Evolutionary conservation across 441 rosid species (phyloP).

Genomic region (Cnidoscolus chayamansa): DNA sequence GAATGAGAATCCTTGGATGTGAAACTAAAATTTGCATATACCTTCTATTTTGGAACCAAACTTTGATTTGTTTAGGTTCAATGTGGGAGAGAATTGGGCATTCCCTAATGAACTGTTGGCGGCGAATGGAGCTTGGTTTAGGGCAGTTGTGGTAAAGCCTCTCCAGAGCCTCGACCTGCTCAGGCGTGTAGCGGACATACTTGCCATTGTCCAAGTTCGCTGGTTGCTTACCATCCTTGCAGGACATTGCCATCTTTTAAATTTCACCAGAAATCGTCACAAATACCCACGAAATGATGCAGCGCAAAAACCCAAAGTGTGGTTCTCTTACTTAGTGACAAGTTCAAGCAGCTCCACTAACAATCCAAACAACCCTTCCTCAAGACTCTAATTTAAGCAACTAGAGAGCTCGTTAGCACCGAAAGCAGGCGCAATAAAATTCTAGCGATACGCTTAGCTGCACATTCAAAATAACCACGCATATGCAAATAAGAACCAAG

Average conservation of each 20-base stretch:
- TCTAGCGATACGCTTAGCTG: not conserved
- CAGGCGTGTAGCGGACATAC: constrained; percentile 96
- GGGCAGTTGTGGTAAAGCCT: constrained; percentile 97
- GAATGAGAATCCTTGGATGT: constrained; percentile 6
- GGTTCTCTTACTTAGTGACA: not conserved
- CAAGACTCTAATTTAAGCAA: not conserved
- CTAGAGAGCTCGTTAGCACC: not conserved
- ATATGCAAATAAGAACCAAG: constrained; percentile 13
- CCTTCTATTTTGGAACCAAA: constrained; percentile 99
- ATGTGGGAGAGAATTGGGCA: constrained; percentile 97
- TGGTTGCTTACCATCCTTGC: constrained; percentile 72
- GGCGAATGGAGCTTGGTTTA: constrained; percentile 95
- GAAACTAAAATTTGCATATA: constrained; percentile 18
- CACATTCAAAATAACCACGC: not conserved
- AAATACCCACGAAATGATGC: constrained; percentile 16
- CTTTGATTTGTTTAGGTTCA: constrained; percentile 98
- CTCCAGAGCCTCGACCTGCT: constrained; percentile 99
- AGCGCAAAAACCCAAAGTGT: not conserved
- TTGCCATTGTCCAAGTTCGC: constrained; percentile 82
- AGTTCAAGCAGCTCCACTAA: not conserved
- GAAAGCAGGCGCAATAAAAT: not conserved
- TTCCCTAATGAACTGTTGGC: constrained; percentile 93
- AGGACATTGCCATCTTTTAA: constrained; percentile 72
- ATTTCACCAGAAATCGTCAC: constrained; percentile 21
- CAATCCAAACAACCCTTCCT: constrained; percentile 12